Conservation (phyloP, 108 stramenopile genomes). For the Pseudonitzschia multistriata region DNA sequence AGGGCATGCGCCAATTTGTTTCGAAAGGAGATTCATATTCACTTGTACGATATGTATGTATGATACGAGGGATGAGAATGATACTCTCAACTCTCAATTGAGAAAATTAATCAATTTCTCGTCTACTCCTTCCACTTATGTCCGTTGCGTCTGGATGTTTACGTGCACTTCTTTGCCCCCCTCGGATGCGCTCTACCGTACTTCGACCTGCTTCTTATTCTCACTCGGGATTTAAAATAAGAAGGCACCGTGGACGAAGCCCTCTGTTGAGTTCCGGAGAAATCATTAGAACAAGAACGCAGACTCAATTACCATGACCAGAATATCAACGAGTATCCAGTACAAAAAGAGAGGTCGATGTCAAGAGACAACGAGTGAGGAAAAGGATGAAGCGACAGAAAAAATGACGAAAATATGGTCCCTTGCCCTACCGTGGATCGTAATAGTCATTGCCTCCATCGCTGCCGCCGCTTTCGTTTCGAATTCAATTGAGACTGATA, state of each 20-base stretch:
- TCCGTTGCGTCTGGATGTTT: not conserved
- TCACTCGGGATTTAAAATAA: not conserved
- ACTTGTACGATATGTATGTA: no score
- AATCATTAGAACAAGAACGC: not conserved
- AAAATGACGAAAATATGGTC: slow-evolving; percentile 14
- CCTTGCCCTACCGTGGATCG: slow-evolving; percentile 23
- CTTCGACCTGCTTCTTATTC: no score
- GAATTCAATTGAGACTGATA: slow-evolving; percentile 4
- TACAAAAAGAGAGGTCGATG: not conserved
- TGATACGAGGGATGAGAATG: no score
- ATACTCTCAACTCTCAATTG: no score
- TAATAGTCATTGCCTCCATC: slow-evolving; percentile 26
- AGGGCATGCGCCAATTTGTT: no score
- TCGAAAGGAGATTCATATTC: no score
- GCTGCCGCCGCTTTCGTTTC: slow-evolving; percentile 21
- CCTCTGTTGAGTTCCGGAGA: not conserved
- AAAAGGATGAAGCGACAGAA: not conserved
- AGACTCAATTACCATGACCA: not conserved
- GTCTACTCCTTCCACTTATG: not conserved
- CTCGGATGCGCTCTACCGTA: not conserved
- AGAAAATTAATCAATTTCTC: no score
- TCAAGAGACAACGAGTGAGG: not conserved
- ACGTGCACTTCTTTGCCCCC: not conserved
- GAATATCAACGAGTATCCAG: not conserved
- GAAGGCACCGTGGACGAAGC: not conserved